Base-by-base conservation (phyloP, 345 rosid genomes). In the Acer saccharum region DNA sequence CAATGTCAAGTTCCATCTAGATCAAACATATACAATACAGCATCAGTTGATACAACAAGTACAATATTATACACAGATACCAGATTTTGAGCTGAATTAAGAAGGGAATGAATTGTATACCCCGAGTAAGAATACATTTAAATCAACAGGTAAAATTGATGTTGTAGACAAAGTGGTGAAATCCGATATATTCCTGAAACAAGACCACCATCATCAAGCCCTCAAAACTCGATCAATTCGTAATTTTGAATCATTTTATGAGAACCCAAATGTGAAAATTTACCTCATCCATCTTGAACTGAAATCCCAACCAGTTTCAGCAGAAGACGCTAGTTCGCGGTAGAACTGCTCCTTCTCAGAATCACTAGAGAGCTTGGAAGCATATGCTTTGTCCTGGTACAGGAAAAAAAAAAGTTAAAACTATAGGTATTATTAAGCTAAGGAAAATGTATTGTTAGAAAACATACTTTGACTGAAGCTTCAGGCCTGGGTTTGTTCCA, bases 201-300 rank as follows among this genome's bases (percentile, higher is more conserved):
- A 81, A 71, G 65, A 72, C 4, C 52, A 35, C 39, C 39, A 4
- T 4, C 39, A 63, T 55, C 39, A 44, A 18, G 21, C n/a, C 7
- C 39, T 35, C 27, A 4, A 35, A 10, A 20, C 12, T 35, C 10
- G 9, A 41, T 46, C 10, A 10, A 46, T 46, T 46, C 13, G 14
- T 2, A 7, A 60, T 5, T 54, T 16, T 16, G 58, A 54, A 4
- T 46, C 50, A 16, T 4, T n/a, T 18, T 60, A 9, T 60, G 12
- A 7, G 10, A 18, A 20, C 64, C 2, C 39, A 35, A 60, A 7
- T 44, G 18, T 10, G 68, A 61, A 64, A 16, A 16, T 61, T 61
- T 74, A 90, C 98, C 97, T 94, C 98, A 94, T 94, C 99, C 98
- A 97, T 82, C 97, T 87, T 25, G 94, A 81, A 83, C 96, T 89